These are phyloP conservation scores for Scleromitrula shiraiana DNA, from an alignment of 2,329 filamentous ascomycete species.

Conservation along the genomic window DNA sequence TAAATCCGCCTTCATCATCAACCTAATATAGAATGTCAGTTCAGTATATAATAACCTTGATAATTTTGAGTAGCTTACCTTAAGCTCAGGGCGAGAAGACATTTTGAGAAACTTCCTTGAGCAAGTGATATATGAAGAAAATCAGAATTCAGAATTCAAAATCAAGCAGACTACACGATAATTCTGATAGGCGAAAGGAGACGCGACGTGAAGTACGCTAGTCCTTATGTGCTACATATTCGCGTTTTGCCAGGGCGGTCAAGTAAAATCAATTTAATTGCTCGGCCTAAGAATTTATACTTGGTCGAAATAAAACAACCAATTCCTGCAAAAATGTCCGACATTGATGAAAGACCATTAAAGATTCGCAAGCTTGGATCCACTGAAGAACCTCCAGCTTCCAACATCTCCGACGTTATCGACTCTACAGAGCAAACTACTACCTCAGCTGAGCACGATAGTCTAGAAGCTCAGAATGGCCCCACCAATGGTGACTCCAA, in stretches of 20 bases:
- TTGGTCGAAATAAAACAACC: not conserved
- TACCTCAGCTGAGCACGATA: not conserved
- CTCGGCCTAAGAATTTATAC: too few relatives aligned
- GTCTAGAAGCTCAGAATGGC: not conserved
- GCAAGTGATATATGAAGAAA: not conserved
- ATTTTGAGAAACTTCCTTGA: conserved; percentile 36
- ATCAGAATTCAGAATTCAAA: not conserved
- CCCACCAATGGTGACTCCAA: not conserved
- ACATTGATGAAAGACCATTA: conserved; percentile 8
- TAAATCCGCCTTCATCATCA: conserved; percentile 95
- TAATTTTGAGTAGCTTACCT: conserved; percentile 38
- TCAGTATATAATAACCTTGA: not conserved
- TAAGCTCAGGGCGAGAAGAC: conserved; percentile 65
- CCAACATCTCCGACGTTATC: not conserved
- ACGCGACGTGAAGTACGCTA: conserved; percentile 6
- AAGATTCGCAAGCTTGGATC: conserved; percentile 8
- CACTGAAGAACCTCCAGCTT: not conserved
- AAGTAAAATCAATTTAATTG: not conserved
- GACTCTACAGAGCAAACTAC: not conserved
- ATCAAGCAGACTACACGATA: not conserved
- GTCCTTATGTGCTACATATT: not conserved
- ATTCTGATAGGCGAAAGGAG: not conserved
- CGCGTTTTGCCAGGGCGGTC: not conserved
- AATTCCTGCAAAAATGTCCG: conserved; percentile 3
- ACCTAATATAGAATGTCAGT: conserved; percentile 45